Percentiles rank a stretch among this genome's conserved stretches.
These are phyloP conservation scores for Cetraspora pellucida DNA, from an alignment of 192 early-diverging fungal species.

Conservation along the genomic window DNA sequence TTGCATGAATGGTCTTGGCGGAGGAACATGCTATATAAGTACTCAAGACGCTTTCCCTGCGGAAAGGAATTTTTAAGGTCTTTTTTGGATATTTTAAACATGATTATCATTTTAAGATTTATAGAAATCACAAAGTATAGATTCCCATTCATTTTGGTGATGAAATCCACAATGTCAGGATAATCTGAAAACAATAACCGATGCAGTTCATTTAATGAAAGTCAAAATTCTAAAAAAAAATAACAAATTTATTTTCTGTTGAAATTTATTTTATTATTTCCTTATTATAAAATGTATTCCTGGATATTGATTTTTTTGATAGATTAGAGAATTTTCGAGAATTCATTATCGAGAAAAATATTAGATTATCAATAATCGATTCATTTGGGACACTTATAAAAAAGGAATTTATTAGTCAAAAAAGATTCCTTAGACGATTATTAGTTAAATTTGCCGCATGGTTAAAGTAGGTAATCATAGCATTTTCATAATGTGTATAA, in stretches of 20 bases:
- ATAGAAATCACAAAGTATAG: constrained; percentile 10
- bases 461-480: constrained; percentile 9
- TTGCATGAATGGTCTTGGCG: too few relatives aligned
- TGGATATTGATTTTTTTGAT: too few relatives aligned
- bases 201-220: constrained; percentile 14
- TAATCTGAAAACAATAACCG: constrained; percentile 24
- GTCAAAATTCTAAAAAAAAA: constrained; percentile 8
- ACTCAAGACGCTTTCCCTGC: constrained; percentile 3
- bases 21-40: too few relatives aligned
- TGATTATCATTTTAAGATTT: background rate
- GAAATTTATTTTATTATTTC: background rate
- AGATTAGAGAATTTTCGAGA: too few relatives aligned
- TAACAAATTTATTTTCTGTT: background rate
- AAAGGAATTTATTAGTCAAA: constrained; percentile 22
- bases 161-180: constrained; percentile 2
- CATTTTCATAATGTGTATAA: too few relatives aligned
- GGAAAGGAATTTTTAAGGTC: background rate
- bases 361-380: constrained; percentile 24
- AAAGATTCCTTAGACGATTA: background rate
- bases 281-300: too few relatives aligned
- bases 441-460: constrained; percentile 14
- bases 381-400: constrained; percentile 21
- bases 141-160: constrained; percentile 10
- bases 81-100: too few relatives aligned
- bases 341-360: too few relatives aligned